These are phyloP conservation scores for Ambispora gerdemannii DNA, from an alignment of 192 early-diverging fungal species.

Conservation along the genomic window DNA sequence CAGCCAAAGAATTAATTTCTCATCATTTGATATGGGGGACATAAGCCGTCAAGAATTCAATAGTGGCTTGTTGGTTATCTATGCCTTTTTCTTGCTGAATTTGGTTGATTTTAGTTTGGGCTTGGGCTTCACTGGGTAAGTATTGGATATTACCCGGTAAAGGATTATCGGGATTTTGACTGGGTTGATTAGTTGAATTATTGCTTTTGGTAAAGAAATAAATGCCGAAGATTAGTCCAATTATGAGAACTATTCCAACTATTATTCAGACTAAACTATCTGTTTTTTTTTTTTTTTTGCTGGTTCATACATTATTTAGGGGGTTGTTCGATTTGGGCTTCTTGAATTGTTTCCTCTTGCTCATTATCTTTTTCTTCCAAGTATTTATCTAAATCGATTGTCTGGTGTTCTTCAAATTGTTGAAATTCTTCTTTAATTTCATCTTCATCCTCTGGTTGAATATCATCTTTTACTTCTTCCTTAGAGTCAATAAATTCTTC, in stretches of 20 bases:
- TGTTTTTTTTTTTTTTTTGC: neutral
- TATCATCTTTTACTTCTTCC: too few species aligned
- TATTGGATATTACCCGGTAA: neutral
- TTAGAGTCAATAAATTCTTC: too few species aligned
- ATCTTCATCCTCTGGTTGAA: too few species aligned
- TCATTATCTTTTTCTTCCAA: too few species aligned
- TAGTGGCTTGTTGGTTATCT: conserved; percentile 16
- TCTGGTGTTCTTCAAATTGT: too few species aligned
- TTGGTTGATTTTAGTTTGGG: neutral
- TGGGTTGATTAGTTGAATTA: neutral
- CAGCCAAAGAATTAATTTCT: conserved; percentile 2
- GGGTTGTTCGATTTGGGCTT: conserved; percentile 1
- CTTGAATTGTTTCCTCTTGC: too few species aligned
- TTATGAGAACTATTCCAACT: neutral
- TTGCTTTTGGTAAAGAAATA: neutral
- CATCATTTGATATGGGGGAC: conserved; percentile 1
- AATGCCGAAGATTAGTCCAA: neutral
- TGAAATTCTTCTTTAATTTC: too few species aligned
- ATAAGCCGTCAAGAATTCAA: conserved; percentile 8
- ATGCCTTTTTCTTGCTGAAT: neutral
- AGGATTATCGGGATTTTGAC: neutral
- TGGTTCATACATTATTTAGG: neutral
- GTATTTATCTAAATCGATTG: too few species aligned
- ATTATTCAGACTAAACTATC: conserved; percentile 6
- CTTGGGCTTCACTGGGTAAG: neutral